A percentile compares a stretch with the other conserved stretches of the same genome.
Evolutionary conservation across 805 yeast genomes (phyloP).

Genomic region (Zygosaccharomyces siamensis): DNA sequence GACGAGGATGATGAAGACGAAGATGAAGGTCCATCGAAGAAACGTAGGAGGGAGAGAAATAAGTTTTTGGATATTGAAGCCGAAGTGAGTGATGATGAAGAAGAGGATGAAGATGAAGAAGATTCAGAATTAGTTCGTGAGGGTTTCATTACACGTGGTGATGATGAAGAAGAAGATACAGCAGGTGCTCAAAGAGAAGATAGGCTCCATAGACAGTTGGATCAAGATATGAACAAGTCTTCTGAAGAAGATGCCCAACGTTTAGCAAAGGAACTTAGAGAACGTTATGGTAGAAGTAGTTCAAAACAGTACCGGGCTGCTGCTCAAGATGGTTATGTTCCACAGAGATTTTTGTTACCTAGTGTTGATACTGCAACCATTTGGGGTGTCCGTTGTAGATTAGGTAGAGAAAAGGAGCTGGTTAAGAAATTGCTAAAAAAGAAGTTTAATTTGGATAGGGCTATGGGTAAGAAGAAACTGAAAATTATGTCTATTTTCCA

Average conservation of each 20-base stretch:
- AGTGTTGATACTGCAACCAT: constrained; percentile 94
- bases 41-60: constrained; percentile 53
- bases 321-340: constrained; percentile 73
- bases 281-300: constrained; percentile 84
- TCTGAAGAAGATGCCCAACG: constrained; percentile 94
- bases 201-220: constrained; percentile 85
- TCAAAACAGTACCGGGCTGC: constrained; percentile 75
- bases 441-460: constrained; percentile 69
- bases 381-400: constrained; percentile 92
- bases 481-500: constrained; percentile 88
- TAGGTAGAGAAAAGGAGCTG: constrained; percentile 87
- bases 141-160: constrained; percentile 60
- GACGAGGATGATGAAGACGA: constrained; percentile 59
- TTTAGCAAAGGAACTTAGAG: constrained; percentile 86
- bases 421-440: constrained; percentile 81
- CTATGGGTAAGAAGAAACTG: constrained; percentile 60
- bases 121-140: constrained; percentile 82
- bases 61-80: constrained; percentile 98
- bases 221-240: constrained; percentile 76
- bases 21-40: constrained; percentile 42
- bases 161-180: constrained; percentile 55
- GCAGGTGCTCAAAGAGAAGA: constrained; percentile 52
- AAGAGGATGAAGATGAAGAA: constrained; percentile 86
- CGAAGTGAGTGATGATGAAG: constrained; percentile 97
- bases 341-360: constrained; percentile 89